Evolutionary conservation across 352 stramenopile species (phyloP), one percentile per base, ranked within the genome.

Genomic region (Phytophthora hibernalis): DNA sequence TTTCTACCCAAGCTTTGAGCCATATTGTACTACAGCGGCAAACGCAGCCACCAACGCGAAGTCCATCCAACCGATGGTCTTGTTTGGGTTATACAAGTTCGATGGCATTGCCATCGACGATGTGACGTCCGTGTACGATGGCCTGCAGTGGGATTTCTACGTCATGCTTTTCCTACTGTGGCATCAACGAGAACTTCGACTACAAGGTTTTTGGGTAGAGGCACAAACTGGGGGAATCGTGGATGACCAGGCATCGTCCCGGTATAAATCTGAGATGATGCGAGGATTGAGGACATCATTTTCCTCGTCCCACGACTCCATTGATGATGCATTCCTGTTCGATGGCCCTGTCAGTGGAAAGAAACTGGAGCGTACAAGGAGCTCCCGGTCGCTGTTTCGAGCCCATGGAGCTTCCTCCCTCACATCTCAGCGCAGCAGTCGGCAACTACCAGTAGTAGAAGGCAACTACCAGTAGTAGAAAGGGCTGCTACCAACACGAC

Each of bases 51-150:
- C 56, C 13, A 84, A 85, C 47, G 74, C 80, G 10, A 84, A 90
- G 44, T 65, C 85, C 11, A 89, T 96, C 31, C 89, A 95, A 51
- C 81, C 84, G 0, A 82, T 92, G 20, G 84, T 95, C 11, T 54
- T 95, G n/a, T 69, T 95, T 49, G 89, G 89, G 2, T 54, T 96
- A 26, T 96, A 93, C 73, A 96, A 96, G 64, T 95, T 93, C 24
- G 87, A 96, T 40, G 89, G 87, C 0, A 74, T 72, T 42, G 79
- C 82, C 21, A 82, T 90, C 12, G 48, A 80, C n/a, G 70, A 61
- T 21, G 62, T 88, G 35, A 85, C 61, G 9, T 79, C 75, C 0
- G 85, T 92, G 18, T 90, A 90, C 22, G 65, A 73, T 24, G 89
- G 89, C 12, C 59, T 96, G 11, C 84, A 95, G 61, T 96, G 89